A percentile compares a stretch with the other conserved stretches of the same genome.
Conservation (phyloP, 164 flowering plant species). For the Tinospora cordifolia region DNA sequence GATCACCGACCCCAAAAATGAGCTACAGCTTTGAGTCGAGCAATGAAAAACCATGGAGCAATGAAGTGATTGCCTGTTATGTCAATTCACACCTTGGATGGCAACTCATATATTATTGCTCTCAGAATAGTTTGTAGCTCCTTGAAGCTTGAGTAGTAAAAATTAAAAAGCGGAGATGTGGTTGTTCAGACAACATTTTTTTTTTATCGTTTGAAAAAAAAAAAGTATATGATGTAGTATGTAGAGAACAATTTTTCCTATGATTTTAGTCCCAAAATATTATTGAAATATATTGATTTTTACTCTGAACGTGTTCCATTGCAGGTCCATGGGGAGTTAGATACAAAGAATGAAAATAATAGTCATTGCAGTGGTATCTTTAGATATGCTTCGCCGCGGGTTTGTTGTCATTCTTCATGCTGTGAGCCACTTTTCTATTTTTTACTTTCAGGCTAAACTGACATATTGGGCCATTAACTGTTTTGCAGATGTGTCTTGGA, state of each 20-base stretch:
- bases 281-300: too few relatives aligned
- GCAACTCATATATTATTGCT: too few relatives aligned
- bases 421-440: background rate
- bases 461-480: constrained; percentile 1
- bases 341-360: constrained; percentile 53
- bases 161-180: background rate
- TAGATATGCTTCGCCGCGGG: constrained; percentile 58
- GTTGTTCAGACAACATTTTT: background rate
- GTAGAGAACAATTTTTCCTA: background rate
- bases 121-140: background rate
- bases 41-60: too few relatives aligned
- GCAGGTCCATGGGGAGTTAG: constrained; percentile 81
- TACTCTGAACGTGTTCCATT: background rate
- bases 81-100: too few relatives aligned
- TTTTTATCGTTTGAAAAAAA: too few relatives aligned
- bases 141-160: background rate
- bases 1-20: too few relatives aligned
- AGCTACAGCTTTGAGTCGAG: too few relatives aligned
- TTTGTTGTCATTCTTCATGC: constrained; percentile 18
- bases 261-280: background rate
- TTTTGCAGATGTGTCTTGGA: constrained; percentile 48
- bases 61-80: too few relatives aligned
- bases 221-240: too few relatives aligned
- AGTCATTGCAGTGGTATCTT: constrained; percentile 40
- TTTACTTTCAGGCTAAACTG: background rate